Evolutionary conservation across 352 stramenopile species (phyloP).

Genomic region (Globisporangium nodosum): DNA sequence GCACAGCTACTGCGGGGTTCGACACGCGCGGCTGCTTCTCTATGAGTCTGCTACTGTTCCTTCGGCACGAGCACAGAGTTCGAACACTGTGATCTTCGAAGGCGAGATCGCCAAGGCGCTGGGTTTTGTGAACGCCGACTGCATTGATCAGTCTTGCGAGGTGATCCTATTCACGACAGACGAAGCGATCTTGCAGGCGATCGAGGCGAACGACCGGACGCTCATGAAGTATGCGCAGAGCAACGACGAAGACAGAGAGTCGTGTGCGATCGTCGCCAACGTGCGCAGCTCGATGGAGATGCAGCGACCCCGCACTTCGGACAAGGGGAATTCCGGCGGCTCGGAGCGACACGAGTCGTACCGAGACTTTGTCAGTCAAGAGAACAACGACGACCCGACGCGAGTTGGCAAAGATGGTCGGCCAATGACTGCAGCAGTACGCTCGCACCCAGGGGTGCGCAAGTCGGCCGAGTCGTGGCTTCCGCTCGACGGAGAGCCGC

Average conservation of each 20-base stretch:
- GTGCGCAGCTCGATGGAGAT: constrained; percentile 40
- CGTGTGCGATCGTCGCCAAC: constrained; percentile 22
- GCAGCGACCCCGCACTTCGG: constrained; percentile 47
- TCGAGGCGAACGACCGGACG: constrained; percentile 56
- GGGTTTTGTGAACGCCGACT: constrained; percentile 44
- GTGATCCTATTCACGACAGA: constrained; percentile 87
- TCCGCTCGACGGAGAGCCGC: constrained; percentile 28
- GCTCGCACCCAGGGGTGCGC: constrained; percentile 10
- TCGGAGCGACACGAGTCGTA: constrained; percentile 9
- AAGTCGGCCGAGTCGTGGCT: constrained; percentile 47
- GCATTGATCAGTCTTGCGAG: constrained; percentile 60
- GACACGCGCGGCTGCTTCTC: constrained; percentile 52
- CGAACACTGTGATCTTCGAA: constrained; percentile 63
- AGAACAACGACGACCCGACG: constrained; percentile 4
- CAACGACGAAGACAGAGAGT: constrained; percentile 51
- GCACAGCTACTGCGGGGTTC: constrained; percentile 68
- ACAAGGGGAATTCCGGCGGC: constrained; percentile 14
- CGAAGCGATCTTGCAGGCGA: constrained; percentile 45
- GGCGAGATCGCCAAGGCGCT: constrained; percentile 78
- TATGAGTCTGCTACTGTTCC: constrained; percentile 10
- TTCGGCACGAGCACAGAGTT: not conserved
- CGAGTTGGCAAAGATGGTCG: constrained; percentile 19
- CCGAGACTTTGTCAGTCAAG: constrained; percentile 6
- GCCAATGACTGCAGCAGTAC: constrained; percentile 42
- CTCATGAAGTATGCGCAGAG: constrained; percentile 20